Conservation (phyloP, 2,329 filamentous ascomycete genomes). For the Dactylellina cionopaga region DNA sequence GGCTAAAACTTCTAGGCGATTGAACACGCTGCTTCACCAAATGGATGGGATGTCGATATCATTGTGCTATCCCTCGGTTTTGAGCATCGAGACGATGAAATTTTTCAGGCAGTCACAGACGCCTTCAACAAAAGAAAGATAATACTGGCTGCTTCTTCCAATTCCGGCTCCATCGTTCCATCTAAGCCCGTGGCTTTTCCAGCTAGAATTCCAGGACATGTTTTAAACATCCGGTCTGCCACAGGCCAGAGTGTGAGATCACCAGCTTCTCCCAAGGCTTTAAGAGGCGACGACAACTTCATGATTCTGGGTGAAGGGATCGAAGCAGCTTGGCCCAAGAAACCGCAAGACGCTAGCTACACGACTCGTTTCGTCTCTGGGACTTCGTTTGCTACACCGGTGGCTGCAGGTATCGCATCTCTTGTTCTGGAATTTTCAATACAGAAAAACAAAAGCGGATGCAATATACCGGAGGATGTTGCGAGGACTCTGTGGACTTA, state of each 20-base stretch:
- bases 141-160: conserved; percentile 1
- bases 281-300: background rate
- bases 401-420: conserved; percentile 8
- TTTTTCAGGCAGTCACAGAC: background rate
- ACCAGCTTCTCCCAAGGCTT: background rate
- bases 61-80: background rate
- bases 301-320: conserved; percentile 4
- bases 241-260: background rate
- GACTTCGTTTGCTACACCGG: conserved; percentile 7
- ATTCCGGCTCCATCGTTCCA: background rate
- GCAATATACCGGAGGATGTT: background rate
- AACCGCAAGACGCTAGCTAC: background rate
- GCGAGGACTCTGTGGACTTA: conserved; percentile 1
- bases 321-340: background rate
- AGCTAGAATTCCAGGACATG: background rate
- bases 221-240: conserved; percentile 6
- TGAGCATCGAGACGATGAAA: background rate
- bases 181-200: background rate
- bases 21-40: background rate
- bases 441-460: background rate
- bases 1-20: conserved; percentile 3
- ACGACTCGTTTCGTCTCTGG: conserved; percentile 4
- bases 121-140: background rate
- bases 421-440: conserved; percentile 8
- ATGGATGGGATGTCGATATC: conserved; percentile 11